Conservation (phyloP, 345 rosid species). For the Eucalyptus brandiana region DNA sequence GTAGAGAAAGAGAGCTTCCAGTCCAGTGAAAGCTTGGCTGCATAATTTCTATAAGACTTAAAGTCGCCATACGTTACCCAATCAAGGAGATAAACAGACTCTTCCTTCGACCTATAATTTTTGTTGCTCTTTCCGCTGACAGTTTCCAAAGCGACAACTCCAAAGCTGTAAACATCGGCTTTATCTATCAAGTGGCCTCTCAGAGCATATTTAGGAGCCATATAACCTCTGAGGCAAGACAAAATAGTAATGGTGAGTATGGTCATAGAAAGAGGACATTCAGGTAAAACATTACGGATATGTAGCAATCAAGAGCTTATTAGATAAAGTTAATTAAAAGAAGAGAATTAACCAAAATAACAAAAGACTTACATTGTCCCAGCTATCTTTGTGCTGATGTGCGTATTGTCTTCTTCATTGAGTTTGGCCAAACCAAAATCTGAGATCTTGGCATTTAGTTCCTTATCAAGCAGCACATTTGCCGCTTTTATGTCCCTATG, state of each 20-base stretch:
- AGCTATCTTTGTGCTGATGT: conserved; percentile 7
- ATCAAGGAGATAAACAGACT: conserved; percentile 88
- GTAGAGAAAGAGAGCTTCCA: neutral
- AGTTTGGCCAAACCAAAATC: conserved; percentile 14
- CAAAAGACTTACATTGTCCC: neutral
- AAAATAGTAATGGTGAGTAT: no score
- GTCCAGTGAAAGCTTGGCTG: neutral
- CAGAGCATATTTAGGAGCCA: conserved; percentile 3
- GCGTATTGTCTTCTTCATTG: conserved; percentile 63
- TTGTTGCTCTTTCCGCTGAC: conserved; percentile 94
- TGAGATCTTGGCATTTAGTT: no score
- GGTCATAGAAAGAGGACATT: no score
- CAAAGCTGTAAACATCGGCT: conserved; percentile 89
- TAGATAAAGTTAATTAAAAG: neutral
- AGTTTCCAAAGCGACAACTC: conserved; percentile 65
- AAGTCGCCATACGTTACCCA: conserved; percentile 23
- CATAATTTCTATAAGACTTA: neutral
- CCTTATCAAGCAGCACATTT: no score
- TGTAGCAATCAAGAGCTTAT: no score
- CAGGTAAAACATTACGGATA: accelerated
- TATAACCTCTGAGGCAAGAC: no score
- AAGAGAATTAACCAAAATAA: neutral
- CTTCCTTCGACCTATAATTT: conserved; percentile 84
- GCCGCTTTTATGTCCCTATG: no score
- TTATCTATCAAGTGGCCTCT: conserved; percentile 93